Base-by-base conservation (phyloP, 2,329 filamentous ascomycete genomes). In the Metarhizium humberi region DNA sequence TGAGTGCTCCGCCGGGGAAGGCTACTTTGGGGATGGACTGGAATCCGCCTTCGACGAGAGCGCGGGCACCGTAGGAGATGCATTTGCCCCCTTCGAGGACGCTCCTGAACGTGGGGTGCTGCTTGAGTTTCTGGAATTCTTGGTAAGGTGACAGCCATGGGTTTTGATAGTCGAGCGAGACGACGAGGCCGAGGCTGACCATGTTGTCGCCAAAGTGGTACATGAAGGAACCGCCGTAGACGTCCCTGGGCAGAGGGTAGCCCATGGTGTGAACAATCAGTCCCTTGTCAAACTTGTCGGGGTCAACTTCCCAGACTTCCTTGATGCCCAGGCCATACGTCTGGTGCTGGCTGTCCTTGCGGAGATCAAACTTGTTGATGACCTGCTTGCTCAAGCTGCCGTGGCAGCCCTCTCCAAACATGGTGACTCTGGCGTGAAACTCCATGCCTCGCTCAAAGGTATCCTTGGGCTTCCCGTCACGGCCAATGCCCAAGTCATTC, bases 151-250 rank as follows among this genome's bases (percentile, higher is more conserved):
- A 94, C 55, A 97, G 74, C 90, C 92, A 99, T 0, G 94, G 94
- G 72, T 99, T 99, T 46, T 89, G 80, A 70, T 99, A 99, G 76
- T 99, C 94, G 54, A 99, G 80, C 29, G 92, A 92, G 42, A 95
- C 88, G 11, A 99, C 94, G 18, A 97, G 78, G 29, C 94, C 94
- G 55, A 99, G 79, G 62, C 86, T 91, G 57, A 99, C 92, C 64
- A 97, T 81, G 72, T 97, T 99, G 64, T 99, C 92, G 42, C 92
- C 94, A 71, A 97, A 99, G 72, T 99, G 94, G 68, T 99, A 99
- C 89, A 99, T 92, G 86, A 91, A 99, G n/a, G 89, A 91, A 61
- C 94, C 94, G 62, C 94, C 94, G 68, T 99, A 99, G 8, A 92
- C 94, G 67, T 97, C 87, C 63, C 79, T 83, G 16, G 90, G 83